These are phyloP conservation scores for Fusarium devonianum DNA, from an alignment of 2,329 filamentous ascomycete genomes.

Conservation along the genomic window DNA sequence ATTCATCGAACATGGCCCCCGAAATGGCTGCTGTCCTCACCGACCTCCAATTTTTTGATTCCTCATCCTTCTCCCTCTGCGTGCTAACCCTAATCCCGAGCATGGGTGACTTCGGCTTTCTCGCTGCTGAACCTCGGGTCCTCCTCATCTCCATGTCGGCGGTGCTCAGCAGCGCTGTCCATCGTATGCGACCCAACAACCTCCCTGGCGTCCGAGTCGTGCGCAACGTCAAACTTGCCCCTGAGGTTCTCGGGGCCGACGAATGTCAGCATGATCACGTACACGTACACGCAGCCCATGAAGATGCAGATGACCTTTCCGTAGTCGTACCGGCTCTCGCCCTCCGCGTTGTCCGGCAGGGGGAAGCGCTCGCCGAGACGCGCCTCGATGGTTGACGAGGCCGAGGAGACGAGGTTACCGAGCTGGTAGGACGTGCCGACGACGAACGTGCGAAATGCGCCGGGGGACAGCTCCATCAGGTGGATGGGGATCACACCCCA, in stretches of 20 bases:
- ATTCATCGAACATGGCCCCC: too few relatives aligned
- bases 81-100: constrained; percentile 6
- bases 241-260: constrained; percentile 65
- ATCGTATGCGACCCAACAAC: constrained; percentile 52
- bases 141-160: constrained; percentile 30
- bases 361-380: constrained; percentile 79
- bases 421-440: constrained; percentile 79
- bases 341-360: constrained; percentile 62
- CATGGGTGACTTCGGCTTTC: constrained; percentile 19
- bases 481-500: constrained; percentile 82
- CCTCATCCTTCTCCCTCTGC: background rate
- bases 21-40: too few relatives aligned
- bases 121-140: constrained; percentile 13
- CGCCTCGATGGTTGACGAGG: constrained; percentile 77
- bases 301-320: constrained; percentile 90
- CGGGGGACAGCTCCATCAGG: constrained; percentile 78
- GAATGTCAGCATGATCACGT: constrained; percentile 67
- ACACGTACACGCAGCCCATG: constrained; percentile 81
- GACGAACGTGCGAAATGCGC: constrained; percentile 75
- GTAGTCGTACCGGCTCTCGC: constrained; percentile 70
- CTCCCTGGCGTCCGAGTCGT: constrained; percentile 57
- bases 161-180: constrained; percentile 15
- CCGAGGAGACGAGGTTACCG: constrained; percentile 75
- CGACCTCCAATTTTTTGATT: background rate
- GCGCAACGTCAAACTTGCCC: constrained; percentile 58